These are phyloP conservation scores for Suillus subalutaceus DNA, from an alignment of 768 basidiomycete genomes.

Conservation along the genomic window DNA sequence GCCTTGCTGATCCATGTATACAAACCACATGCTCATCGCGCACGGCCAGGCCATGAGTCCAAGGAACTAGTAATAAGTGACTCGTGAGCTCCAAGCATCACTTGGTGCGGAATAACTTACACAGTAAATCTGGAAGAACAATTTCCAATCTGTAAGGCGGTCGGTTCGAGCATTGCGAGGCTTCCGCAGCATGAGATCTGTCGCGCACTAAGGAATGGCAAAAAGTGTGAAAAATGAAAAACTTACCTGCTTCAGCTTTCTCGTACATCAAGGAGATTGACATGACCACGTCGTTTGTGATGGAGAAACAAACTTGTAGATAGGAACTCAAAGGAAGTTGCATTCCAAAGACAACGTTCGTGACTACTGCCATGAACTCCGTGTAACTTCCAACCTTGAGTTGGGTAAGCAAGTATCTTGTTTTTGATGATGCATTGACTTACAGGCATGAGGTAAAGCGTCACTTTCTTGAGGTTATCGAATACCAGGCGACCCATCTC, in stretches of 20 bases:
- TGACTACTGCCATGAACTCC: constrained; percentile 57
- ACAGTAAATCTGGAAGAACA: constrained; percentile 51
- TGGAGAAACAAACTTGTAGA: constrained; percentile 59
- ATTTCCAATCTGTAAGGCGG: constrained; percentile 50
- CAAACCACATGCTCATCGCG: constrained; percentile 45
- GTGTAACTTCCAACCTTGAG: constrained; percentile 56
- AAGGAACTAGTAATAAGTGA: constrained; percentile 36
- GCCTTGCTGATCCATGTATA: constrained; percentile 42
- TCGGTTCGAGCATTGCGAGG: constrained; percentile 54
- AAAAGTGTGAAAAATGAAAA: neutral
- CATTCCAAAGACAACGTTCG: constrained; percentile 61
- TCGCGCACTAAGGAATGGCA: neutral
- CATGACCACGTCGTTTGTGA: constrained; percentile 54
- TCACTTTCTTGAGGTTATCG: constrained; percentile 59
- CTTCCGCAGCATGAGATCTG: constrained; percentile 49
- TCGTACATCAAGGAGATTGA: constrained; percentile 55
- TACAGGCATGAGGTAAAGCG: constrained; percentile 48
- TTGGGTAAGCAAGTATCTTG: constrained; percentile 10
- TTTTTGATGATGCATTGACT: constrained; percentile 11
- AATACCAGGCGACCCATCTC: constrained; percentile 62
- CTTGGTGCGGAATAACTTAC: constrained; percentile 30
- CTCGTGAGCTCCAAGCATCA: neutral
- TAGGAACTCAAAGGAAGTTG: constrained; percentile 59
- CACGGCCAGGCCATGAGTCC: constrained; percentile 51
- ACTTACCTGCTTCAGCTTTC: constrained; percentile 49